A percentile compares a stretch with the other conserved stretches of the same genome.
phyloP scores from a whole-genome alignment of 2,329 filamentous ascomycete species.

The Leptographium radiaticola region DNA sequence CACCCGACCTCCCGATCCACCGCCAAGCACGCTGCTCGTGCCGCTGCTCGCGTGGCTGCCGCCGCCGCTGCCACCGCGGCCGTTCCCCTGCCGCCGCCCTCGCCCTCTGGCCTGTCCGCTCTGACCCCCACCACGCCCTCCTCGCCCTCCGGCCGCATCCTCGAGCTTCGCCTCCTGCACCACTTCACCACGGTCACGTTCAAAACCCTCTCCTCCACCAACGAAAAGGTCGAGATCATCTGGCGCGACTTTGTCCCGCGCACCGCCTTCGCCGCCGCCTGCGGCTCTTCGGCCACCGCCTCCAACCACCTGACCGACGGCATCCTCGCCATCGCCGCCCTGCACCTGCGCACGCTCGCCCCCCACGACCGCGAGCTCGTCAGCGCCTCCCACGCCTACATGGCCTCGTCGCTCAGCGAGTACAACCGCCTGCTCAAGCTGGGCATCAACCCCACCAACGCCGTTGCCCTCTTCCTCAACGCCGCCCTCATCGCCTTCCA shows the following conservation, averaged over 20 bases:
- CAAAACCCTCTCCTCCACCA: conserved; percentile 43
- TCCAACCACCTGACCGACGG: conserved; percentile 48
- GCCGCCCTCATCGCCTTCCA: conserved; percentile 54
- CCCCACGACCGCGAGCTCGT: conserved; percentile 48
- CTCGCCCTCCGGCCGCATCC: conserved; percentile 26
- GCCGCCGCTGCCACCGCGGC: neutral
- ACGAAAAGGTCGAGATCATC: conserved; percentile 37
- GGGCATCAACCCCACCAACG: conserved; percentile 45
- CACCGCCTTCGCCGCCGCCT: conserved; percentile 41
- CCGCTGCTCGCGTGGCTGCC: neutral
- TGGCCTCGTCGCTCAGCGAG: conserved; percentile 47
- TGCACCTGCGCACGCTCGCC: conserved; percentile 43
- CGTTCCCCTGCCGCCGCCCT: neutral
- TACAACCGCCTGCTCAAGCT: conserved; percentile 43
- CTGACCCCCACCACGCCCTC: conserved; percentile 23
- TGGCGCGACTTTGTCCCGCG: conserved; percentile 48
- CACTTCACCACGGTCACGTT: conserved; percentile 49
- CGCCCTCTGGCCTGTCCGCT: conserved; percentile 12
- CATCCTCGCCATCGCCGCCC: conserved; percentile 49
- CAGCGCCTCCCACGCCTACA: conserved; percentile 50
- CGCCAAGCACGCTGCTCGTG: neutral
- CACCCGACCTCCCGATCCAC: neutral
- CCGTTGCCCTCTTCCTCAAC: conserved; percentile 50
- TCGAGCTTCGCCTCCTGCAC: conserved; percentile 52
- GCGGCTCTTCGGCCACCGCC: conserved; percentile 4